Base-by-base conservation (phyloP, 2,329 filamentous ascomycete genomes). In the Epichloe scottii region DNA sequence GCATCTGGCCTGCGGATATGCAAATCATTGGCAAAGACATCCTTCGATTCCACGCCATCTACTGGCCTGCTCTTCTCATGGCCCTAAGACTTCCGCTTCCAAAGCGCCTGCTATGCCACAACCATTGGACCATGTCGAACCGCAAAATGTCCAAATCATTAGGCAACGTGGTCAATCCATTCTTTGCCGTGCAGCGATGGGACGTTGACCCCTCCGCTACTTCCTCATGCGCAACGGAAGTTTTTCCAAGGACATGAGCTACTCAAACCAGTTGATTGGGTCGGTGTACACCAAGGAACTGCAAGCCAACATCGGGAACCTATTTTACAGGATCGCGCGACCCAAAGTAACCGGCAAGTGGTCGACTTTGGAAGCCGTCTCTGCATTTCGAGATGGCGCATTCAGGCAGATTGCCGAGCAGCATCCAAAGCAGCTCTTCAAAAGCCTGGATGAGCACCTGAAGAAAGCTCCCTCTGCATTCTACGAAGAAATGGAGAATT, bases 1-100 rank as follows among this genome's bases (percentile, higher is more conserved):
- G 77, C 47, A 82, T 87, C 23, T 98, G 93, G 91, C 93, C 93
- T 4, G 88, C 89, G 8, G 84, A 98, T 65, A 77, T 93, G 17
- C 93, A 98, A 44, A 81, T 98, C 26, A 84, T 98, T 51, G 93
- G 93, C 46, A 98, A 98, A 68, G 93, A 98, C 65, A 98, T 98
- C 57, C 75, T 95, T 52, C 85, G 89, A 17, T 98, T 98, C 67
- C 94, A 98, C 65, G 91, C 88, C 66, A 84, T 98, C 46, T 98
- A 98, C 73, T 98, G 94, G 93, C 93, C 93, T 0, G 93, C 93
- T 3, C 85, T 98, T 59, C 81, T 98, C 15, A 85, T 98, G 77
- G 91, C 93, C 1, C 73, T 96, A 14, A 82, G 84, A 48, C 74
- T 97, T 4, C 85, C 88, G 1, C 72, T 87, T 1, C 89, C 93